A percentile compares a stretch with the other conserved stretches of the same genome.
These are phyloP conservation scores for Pseudogymnoascus sp. DNA, from an alignment of 2,329 filamentous ascomycete genomes.

Conservation along the genomic window DNA sequence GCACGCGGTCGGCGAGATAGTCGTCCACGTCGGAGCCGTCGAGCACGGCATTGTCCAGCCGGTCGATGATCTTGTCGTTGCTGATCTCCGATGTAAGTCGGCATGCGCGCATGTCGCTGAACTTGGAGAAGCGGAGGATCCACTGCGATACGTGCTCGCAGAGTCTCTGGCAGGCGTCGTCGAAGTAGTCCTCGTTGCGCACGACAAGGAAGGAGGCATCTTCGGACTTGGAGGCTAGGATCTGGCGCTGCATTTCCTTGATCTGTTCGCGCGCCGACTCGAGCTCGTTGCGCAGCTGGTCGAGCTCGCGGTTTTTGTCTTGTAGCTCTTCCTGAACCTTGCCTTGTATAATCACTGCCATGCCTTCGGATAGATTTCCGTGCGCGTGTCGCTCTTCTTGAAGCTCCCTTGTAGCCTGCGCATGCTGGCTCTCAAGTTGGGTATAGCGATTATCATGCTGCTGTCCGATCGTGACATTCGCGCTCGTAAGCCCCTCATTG, in stretches of 20 bases:
- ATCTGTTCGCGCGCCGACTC: constrained; percentile 60
- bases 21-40: constrained; percentile 89
- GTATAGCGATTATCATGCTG: constrained; percentile 64
- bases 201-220: constrained; percentile 69
- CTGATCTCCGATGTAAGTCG: constrained; percentile 75
- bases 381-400: constrained; percentile 59
- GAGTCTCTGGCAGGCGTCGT: constrained; percentile 84
- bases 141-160: constrained; percentile 96
- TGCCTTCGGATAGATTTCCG: constrained; percentile 50
- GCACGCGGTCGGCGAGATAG: constrained; percentile 80
- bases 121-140: constrained; percentile 96
- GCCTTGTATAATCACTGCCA: constrained; percentile 53
- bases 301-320: constrained; percentile 78
- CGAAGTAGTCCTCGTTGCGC: constrained; percentile 90
- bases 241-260: constrained; percentile 48
- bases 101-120: constrained; percentile 85
- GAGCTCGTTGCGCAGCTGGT: constrained; percentile 66
- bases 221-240: constrained; percentile 49
- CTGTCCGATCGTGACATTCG: constrained; percentile 67
- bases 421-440: constrained; percentile 58
- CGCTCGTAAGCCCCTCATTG: constrained; percentile 70
- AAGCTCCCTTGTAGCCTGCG: constrained; percentile 59
- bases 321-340: constrained; percentile 59
- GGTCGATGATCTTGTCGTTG: constrained; percentile 87
- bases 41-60: constrained; percentile 86